phyloP scores from a whole-genome alignment of 148 eudicot genomes.

The Hydrangea macrophylla region DNA sequence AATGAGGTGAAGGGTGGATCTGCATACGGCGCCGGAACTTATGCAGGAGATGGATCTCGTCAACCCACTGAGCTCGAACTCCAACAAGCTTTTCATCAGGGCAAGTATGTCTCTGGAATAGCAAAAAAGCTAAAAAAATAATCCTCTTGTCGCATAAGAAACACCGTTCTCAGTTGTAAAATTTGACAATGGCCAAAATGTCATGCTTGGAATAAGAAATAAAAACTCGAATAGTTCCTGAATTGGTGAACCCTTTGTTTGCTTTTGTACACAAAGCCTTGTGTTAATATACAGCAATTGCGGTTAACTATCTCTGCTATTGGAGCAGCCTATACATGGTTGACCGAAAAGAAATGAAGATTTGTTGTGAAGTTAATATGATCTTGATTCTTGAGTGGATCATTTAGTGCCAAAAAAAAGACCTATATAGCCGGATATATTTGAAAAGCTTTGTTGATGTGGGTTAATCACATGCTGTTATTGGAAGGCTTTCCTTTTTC shows the following conservation, averaged over 20 bases:
- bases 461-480: too few relatives aligned
- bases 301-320: not conserved
- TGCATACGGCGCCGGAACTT: slow-evolving; percentile 68
- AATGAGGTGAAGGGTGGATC: slow-evolving; percentile 64
- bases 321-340: not conserved
- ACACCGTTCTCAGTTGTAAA: not conserved
- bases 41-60: slow-evolving; percentile 68
- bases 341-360: not conserved
- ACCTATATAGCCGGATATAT: too few relatives aligned
- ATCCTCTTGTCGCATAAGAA: not conserved
- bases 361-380: too few relatives aligned
- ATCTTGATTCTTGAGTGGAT: too few relatives aligned
- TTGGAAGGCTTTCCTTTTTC: too few relatives aligned
- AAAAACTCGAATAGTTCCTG: not conserved
- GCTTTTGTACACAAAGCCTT: not conserved
- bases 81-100: slow-evolving; percentile 62
- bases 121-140: slow-evolving; percentile 48
- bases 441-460: too few relatives aligned
- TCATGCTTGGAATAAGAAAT: not conserved
- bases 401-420: too few relatives aligned
- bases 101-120: slow-evolving; percentile 58
- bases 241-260: not conserved
- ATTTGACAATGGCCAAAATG: not conserved
- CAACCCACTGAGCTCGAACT: slow-evolving; percentile 59
- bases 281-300: not conserved